Evolutionary conservation across 2,329 filamentous ascomycete genomes (phyloP).

Genomic region (Sporothrix inflata): DNA sequence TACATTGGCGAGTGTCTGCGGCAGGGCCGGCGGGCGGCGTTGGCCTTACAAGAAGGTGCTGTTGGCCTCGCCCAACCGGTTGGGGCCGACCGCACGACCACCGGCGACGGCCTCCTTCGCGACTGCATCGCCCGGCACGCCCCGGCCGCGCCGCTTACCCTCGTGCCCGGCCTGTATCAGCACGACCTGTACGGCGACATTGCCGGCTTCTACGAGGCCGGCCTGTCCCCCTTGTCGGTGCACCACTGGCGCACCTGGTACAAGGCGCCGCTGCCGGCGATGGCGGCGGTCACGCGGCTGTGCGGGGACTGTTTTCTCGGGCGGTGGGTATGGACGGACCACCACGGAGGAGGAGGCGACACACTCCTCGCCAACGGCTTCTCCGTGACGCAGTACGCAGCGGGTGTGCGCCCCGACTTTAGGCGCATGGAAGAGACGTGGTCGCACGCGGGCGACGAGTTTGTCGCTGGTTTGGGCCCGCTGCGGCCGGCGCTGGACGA

Average conservation of each 20-base stretch:
- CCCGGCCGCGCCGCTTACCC: constrained; percentile 57
- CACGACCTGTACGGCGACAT: constrained; percentile 59
- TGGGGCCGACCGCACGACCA: constrained; percentile 23
- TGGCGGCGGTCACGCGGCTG: constrained; percentile 53
- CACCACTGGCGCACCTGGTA: constrained; percentile 70
- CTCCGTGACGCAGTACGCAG: constrained; percentile 55
- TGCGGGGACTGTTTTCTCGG: constrained; percentile 64
- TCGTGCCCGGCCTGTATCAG: constrained; percentile 60
- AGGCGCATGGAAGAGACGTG: constrained; percentile 59
- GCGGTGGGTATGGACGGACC: constrained; percentile 51
- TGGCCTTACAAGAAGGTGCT: neutral
- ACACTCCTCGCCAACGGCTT: constrained; percentile 62
- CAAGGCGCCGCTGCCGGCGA: constrained; percentile 52
- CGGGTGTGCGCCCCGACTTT: constrained; percentile 46
- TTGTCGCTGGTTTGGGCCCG: constrained; percentile 58
- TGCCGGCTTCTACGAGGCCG: constrained; percentile 64
- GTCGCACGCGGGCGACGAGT: constrained; percentile 51
- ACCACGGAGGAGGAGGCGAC: constrained; percentile 40
- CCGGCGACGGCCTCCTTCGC: constrained; percentile 60
- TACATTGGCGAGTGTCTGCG: constrained; percentile 54
- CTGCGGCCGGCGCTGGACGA: constrained; percentile 45
- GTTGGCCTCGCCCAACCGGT: neutral
- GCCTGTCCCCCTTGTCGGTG: constrained; percentile 56
- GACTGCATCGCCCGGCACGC: constrained; percentile 59
- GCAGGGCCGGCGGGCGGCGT: neutral